Evolutionary conservation across 73 alveolate genomes (phyloP).

Genomic region (Diophrys sp.): DNA sequence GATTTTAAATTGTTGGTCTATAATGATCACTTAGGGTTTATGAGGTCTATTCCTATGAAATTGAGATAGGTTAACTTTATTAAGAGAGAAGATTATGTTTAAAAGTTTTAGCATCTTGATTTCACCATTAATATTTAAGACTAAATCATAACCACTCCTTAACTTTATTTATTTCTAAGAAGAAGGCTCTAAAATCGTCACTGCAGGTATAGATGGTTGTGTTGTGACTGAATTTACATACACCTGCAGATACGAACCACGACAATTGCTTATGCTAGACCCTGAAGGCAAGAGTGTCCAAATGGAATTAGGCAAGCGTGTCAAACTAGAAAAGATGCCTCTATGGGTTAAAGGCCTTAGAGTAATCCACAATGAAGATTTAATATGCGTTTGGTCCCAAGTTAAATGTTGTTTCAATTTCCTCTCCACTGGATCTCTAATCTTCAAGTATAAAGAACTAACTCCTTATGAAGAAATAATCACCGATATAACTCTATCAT

Average conservation of each 20-base stretch:
- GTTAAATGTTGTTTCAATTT: conserved; percentile 1
- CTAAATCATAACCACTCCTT: too few species aligned
- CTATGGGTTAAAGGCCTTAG: conserved; percentile 58
- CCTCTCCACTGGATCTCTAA: not conserved
- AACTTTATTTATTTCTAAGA: conserved; percentile 43
- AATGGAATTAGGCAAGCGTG: not conserved
- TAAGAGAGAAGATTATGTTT: too few species aligned
- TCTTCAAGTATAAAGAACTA: conserved; percentile 2
- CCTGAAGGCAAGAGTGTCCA: conserved; percentile 53
- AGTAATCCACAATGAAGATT: conserved; percentile 29
- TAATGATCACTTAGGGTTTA: conserved; percentile 45
- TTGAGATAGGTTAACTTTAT: not conserved
- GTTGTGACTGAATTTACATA: conserved; percentile 38
- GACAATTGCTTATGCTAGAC: conserved; percentile 45
- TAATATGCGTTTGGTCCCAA: conserved; percentile 14
- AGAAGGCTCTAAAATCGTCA: conserved; percentile 23
- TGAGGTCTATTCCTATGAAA: not conserved
- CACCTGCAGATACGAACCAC: conserved; percentile 48
- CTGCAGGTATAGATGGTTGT: conserved; percentile 61
- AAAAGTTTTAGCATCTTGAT: too few species aligned
- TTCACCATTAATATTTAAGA: too few species aligned
- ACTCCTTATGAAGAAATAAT: conserved; percentile 8
- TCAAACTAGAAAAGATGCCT: conserved; percentile 39
- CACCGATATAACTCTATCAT: not conserved
- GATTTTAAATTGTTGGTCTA: conserved; percentile 50